These are phyloP conservation scores for Sporothrix pseudoabietina DNA, from an alignment of 2,329 filamentous ascomycete species.

Conservation along the genomic window DNA sequence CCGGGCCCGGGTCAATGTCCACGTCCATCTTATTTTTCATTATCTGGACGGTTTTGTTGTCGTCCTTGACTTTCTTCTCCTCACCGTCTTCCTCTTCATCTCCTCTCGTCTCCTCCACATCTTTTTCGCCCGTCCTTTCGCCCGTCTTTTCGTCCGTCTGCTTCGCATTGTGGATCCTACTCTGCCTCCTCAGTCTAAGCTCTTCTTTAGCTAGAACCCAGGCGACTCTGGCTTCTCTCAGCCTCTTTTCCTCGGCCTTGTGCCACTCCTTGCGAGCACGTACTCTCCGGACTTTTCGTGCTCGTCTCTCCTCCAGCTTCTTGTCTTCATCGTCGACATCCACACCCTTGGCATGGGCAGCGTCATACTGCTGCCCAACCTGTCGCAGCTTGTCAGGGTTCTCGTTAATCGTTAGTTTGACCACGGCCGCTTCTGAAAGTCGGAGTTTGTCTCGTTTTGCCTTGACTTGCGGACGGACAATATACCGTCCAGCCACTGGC, in stretches of 20 bases:
- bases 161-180: constrained; percentile 36
- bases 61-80: background rate
- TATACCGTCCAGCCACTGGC: constrained; percentile 65
- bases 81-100: background rate
- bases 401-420: constrained; percentile 49
- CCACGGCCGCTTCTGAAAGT: constrained; percentile 60
- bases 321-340: constrained; percentile 32
- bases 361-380: constrained; percentile 61
- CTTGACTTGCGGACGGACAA: constrained; percentile 68
- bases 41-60: background rate
- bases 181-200: constrained; percentile 34
- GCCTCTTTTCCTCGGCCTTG: constrained; percentile 21
- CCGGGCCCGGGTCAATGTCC: constrained; percentile 9
- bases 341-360: constrained; percentile 52
- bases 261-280: constrained; percentile 8
- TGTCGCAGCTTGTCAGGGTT: constrained; percentile 66
- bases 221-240: background rate
- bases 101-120: background rate
- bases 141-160: background rate
- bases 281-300: background rate
- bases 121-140: background rate
- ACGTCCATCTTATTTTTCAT: background rate
- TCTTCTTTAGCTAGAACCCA: constrained; percentile 22
- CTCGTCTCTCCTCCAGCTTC: constrained; percentile 23
- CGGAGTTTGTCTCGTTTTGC: constrained; percentile 50